Evolutionary conservation across 192 early-diverging fungal species (phyloP), one percentile per base, ranked within the genome.

Genomic region (Backusella sp.): DNA sequence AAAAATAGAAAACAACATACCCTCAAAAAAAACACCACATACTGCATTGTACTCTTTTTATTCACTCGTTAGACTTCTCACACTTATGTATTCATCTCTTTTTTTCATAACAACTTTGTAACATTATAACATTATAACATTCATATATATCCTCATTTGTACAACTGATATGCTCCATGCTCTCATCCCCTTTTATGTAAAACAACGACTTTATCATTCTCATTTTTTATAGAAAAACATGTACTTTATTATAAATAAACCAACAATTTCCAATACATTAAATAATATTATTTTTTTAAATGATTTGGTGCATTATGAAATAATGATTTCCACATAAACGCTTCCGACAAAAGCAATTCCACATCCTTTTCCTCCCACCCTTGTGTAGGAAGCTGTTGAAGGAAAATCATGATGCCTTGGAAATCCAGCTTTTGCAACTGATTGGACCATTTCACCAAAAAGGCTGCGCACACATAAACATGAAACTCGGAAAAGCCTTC

Each of bases 391-490:
- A 93, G 86, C 36, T 87, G 87, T 80, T 99, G 98, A 73, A 99
- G 77, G 81, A 97, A 96, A 67, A 98, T 88, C 91, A 99, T 96
- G 42, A 96, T 93, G 65, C 94, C 92, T 78, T 92, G 92, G 80
- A 99, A 98, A 79, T 99, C 97, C 90, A 96, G 90, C 79, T 90
- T 88, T 70, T 83, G 88, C 73, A 99, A 81, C 74, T 94, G 83
- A 49, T 89, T 89, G n/a, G 93, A 92, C 95, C 95, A 99, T 77
- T 96, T 97, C 34, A 96, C 93, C 82, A 99, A 82, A 80, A 99
- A 97, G 7, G 98, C 97, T 1, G 97, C 98, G 75, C 98, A 99
- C 4, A 99, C 96, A 77, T 99, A 99, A 6, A 98, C 87, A 80
- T 99, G 98, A 81, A 99, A 99, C 68, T 91, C 95, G 0, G 96